phyloP scores from a whole-genome alignment of 129 eudicot genomes.

The Arctium lappa region DNA sequence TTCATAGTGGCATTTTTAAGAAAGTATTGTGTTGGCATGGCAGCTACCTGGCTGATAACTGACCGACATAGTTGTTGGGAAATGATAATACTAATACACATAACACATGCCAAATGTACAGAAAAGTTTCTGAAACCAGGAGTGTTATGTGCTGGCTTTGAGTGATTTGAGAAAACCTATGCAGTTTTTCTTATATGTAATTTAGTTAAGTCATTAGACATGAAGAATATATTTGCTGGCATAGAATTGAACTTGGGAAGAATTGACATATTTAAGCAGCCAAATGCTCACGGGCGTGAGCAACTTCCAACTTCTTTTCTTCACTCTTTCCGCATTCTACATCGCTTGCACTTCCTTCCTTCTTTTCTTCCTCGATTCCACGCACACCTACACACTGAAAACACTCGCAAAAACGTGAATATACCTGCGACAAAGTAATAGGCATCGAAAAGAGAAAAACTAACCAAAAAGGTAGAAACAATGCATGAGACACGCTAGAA shows the following conservation, averaged over 20 bases:
- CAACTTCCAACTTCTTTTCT: too few relatives aligned
- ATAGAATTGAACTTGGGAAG: background rate
- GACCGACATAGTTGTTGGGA: background rate
- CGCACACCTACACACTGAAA: too few relatives aligned
- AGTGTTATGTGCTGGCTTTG: background rate
- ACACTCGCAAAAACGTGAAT: too few relatives aligned
- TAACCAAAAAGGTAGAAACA: too few relatives aligned
- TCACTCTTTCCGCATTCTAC: too few relatives aligned
- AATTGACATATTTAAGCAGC: background rate
- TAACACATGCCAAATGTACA: background rate
- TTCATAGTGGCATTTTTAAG: background rate
- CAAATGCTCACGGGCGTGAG: too few relatives aligned
- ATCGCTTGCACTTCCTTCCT: too few relatives aligned
- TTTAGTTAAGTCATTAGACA: background rate
- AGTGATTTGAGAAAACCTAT: constrained; percentile 11
- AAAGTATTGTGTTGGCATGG: background rate
- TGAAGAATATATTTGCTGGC: background rate
- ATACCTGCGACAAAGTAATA: too few relatives aligned
- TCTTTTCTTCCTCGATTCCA: too few relatives aligned
- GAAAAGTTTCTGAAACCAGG: background rate
- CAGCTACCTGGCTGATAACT: background rate
- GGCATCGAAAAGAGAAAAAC: too few relatives aligned
- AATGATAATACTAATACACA: background rate
- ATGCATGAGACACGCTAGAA: too few relatives aligned
- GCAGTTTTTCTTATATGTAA: background rate